Evolutionary conservation across 1,284 basidiomycete genomes (phyloP).

Genomic region (Agaricales sp.): DNA sequence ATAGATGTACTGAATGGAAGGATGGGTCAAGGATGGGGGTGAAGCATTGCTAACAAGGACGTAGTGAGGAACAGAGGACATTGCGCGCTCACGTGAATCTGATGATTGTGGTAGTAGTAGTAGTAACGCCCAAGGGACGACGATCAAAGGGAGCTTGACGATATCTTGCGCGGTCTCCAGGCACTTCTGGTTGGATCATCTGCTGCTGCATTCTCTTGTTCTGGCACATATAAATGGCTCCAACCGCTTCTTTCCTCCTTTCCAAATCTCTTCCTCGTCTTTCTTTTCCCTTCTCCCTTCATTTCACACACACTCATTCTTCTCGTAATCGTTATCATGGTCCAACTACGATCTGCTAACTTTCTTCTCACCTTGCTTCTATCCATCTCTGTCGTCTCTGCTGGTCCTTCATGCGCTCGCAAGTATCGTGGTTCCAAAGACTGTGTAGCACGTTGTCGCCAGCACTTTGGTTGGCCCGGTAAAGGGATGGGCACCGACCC

Average conservation of each 20-base stretch:
- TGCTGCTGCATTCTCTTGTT: background rate
- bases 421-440: slow-evolving; percentile 24
- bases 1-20: slow-evolving; percentile 71
- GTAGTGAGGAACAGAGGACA: slow-evolving; percentile 42
- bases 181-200: background rate
- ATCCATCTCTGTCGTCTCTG: slow-evolving; percentile 28
- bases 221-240: background rate
- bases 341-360: slow-evolving; percentile 5
- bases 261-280: background rate
- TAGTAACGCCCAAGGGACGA: too few species aligned
- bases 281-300: slow-evolving; percentile 22
- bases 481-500: slow-evolving; percentile 38
- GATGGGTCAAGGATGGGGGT: slow-evolving; percentile 48
- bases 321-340: slow-evolving; percentile 7
- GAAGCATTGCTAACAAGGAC: slow-evolving; percentile 48
- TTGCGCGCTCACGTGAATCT: background rate
- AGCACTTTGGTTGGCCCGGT: slow-evolving; percentile 43
- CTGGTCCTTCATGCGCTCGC: slow-evolving; percentile 38
- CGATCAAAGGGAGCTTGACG: too few species aligned
- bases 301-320: slow-evolving; percentile 14
- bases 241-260: background rate
- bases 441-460: slow-evolving; percentile 33
- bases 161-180: too few species aligned
- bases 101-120: too few species aligned
- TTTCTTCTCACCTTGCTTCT: slow-evolving; percentile 19